Evolutionary conservation across 345 rosid species (phyloP).

Genomic region (Eucalyptus cladocalyx): DNA sequence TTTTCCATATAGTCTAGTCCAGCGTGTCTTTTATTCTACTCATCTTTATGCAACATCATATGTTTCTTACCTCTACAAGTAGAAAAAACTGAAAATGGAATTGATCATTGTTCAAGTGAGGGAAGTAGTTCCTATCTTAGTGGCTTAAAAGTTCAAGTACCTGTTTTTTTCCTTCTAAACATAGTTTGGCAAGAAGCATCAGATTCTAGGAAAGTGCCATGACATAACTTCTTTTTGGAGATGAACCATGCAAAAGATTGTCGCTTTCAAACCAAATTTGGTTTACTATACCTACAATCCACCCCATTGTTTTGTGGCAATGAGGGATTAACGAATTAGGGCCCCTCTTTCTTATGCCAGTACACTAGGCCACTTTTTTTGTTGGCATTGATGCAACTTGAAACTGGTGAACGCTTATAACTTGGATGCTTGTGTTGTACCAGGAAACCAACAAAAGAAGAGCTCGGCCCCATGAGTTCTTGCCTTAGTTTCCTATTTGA

Average conservation of each 20-base stretch:
- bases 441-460: background rate
- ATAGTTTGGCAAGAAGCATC: background rate
- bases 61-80: too few relatives aligned
- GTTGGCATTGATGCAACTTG: background rate
- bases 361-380: fast-evolving
- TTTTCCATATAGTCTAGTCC: too few relatives aligned
- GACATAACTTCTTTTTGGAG: background rate
- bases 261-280: background rate
- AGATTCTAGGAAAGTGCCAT: background rate
- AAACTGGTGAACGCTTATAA: background rate
- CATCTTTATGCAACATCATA: too few relatives aligned
- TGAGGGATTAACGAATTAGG: background rate
- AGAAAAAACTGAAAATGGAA: too few relatives aligned
- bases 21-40: too few relatives aligned
- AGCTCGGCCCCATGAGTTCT: background rate
- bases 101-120: too few relatives aligned
- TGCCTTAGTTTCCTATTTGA: background rate
- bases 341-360: fast-evolving
- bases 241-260: background rate
- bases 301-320: background rate
- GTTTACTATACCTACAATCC: background rate
- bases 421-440: background rate
- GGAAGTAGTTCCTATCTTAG: too few relatives aligned
- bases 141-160: background rate
- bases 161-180: background rate